Base-by-base conservation (phyloP, 2,329 filamentous ascomycete genomes). In the Neonectria hederae region DNA sequence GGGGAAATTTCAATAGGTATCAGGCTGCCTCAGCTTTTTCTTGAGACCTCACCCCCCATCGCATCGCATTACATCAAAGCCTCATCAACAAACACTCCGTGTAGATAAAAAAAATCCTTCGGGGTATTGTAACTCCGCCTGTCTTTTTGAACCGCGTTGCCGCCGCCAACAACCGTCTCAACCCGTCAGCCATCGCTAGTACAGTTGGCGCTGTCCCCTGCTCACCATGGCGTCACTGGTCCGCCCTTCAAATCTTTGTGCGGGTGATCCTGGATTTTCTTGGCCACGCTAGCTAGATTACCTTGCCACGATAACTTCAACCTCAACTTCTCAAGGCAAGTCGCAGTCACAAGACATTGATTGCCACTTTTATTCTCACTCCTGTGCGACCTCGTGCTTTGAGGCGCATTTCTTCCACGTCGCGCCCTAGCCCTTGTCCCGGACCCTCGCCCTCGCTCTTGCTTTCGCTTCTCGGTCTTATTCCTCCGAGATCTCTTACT, bases 81-180 rank as follows among this genome's bases (percentile, higher is more conserved):
- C 14, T 30, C 28, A 14, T 11, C 26, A 45, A 21, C 57, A 35
- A 38, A 54, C 17, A 38, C 7, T 26, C 38, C 52, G 21, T n/a
- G 11, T 42, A 40, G 26, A 21, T 19, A 30, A 32, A 10, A 51
- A 30, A 57, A 26, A 42, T 14, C 21, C 21, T n/a, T 46, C 54
- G 59, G 63, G 42, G 45, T 19, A 54, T 53, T 32, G 49, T 28
- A 57, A 45, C n/a, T 53, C 26, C 53, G 48, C 28, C 54, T 21
- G 46, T 51, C 42, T 56, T 56, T 11, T 43, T 57, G 46, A 61
- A 40, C 35, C 62, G 61, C 71, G 69, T 66, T 46, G 48, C 35
- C 62, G 61, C 71, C 71, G 69, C 52, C 51, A 59, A 48, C 57
- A 73, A 59, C 71, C 71, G 71, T 26, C 30, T 42, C 63, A 67